Percentiles rank a stretch among this genome's conserved stretches.
phyloP scores from a whole-genome alignment of 768 basidiomycete genomes.

The Piloderma croceum region DNA sequence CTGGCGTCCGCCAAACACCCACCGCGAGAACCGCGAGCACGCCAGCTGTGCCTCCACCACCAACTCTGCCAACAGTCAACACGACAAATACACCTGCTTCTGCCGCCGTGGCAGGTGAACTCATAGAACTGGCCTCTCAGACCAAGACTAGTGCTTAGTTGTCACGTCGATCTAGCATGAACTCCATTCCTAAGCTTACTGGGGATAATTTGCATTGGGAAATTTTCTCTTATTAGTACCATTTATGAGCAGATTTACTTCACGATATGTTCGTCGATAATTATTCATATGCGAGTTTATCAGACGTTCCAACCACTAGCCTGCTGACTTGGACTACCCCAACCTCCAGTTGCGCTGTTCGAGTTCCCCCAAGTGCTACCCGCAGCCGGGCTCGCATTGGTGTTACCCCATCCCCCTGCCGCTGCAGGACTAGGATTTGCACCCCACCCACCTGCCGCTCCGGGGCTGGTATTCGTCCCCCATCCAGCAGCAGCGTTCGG shows the following conservation, averaged over 20 bases:
- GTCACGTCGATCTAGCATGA: constrained; percentile 1
- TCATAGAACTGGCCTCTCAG: constrained; percentile 4
- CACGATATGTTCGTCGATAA: not conserved
- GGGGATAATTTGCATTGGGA: not conserved
- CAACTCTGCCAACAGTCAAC: constrained; percentile 9
- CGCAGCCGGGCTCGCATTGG: not conserved
- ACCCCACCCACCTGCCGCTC: constrained; percentile 33
- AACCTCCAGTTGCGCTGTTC: constrained; percentile 38
- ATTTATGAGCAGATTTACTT: constrained; percentile 1
- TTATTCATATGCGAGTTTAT: not conserved
- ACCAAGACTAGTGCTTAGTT: constrained; percentile 7
- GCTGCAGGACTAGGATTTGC: constrained; percentile 18
- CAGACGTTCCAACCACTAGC: constrained; percentile 53
- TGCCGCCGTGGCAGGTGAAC: constrained; percentile 15
- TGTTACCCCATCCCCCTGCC: not conserved
- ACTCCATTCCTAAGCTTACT: constrained; percentile 3
- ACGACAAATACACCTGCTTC: constrained; percentile 12
- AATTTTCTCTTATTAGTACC: constrained; percentile 6
- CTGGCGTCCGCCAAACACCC: constrained; percentile 12
- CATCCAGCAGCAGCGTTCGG: constrained; percentile 24
- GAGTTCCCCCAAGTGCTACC: no score
- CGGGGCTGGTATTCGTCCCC: constrained; percentile 21
- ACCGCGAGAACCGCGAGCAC: not conserved
- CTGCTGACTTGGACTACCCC: constrained; percentile 45
- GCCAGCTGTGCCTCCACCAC: constrained; percentile 5